Conservation (phyloP, 805 yeast genomes). For the Pichia sporocuriosa region DNA sequence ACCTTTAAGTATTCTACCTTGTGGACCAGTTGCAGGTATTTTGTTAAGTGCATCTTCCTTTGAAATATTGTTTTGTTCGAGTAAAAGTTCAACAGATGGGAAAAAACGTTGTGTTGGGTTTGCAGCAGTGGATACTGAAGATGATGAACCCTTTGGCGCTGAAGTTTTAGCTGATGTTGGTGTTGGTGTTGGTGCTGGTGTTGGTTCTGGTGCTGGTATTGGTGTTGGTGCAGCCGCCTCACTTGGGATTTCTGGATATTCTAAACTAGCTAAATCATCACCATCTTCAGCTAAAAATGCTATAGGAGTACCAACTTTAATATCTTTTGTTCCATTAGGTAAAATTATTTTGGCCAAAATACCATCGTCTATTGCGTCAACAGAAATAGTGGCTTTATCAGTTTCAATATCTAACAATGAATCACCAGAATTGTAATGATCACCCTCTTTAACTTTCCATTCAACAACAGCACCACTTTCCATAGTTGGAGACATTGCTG, state of each 20-base stretch:
- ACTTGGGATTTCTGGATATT: slow-evolving; percentile 40
- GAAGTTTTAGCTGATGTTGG: slow-evolving; percentile 10
- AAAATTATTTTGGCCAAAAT: slow-evolving; percentile 65
- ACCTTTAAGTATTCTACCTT: slow-evolving; percentile 83
- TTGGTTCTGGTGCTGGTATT: slow-evolving; percentile 4
- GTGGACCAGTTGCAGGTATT: slow-evolving; percentile 81
- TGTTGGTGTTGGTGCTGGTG: not conserved
- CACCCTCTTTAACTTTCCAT: slow-evolving; percentile 83
- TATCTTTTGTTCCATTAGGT: slow-evolving; percentile 70
- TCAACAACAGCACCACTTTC: slow-evolving; percentile 86
- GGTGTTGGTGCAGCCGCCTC: slow-evolving; percentile 16
- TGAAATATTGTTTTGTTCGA: slow-evolving; percentile 57
- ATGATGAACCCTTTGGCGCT: slow-evolving; percentile 15
- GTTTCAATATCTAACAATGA: slow-evolving; percentile 77
- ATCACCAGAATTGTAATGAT: slow-evolving; percentile 74
- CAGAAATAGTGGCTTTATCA: slow-evolving; percentile 77
- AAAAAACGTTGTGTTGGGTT: slow-evolving; percentile 58
- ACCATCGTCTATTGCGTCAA: slow-evolving; percentile 91
- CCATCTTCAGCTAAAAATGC: slow-evolving; percentile 84
- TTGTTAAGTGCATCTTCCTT: slow-evolving; percentile 61
- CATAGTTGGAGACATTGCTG: slow-evolving; percentile 99
- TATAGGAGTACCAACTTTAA: slow-evolving; percentile 84
- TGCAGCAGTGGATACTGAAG: slow-evolving; percentile 38
- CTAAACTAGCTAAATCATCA: slow-evolving; percentile 66
- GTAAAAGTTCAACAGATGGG: slow-evolving; percentile 71